Base-by-base conservation (phyloP, 2,329 filamentous ascomycete genomes). In the Aspergillus viridinutans region DNA sequence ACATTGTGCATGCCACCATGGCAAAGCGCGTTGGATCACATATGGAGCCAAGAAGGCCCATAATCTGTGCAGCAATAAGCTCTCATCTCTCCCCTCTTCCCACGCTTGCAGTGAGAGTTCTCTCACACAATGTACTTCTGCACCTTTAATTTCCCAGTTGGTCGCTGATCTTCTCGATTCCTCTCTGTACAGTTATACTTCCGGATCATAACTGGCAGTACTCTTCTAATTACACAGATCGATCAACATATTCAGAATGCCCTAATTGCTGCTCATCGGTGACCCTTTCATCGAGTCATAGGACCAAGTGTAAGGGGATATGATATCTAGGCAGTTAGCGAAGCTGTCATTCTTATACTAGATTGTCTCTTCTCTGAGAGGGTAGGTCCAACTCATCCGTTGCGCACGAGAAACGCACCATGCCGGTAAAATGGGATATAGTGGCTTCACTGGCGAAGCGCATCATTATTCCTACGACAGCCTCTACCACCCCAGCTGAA, bases 391-490 rank as follows among this genome's bases (percentile, higher is more conserved):
- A 35, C 23, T 12, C 28, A 51, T 52, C 49, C 17, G 10, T 50
- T 43, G n/a, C 45, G 32, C n/a, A 45, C 21, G 42, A 10, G 20
- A 23, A 53, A 50, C 25, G 43, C 29, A 54, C 38, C 51, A 61
- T 61, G 61, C n/a, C 45, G 7, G 54, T 40, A 55, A 64, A 62
- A 57, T 59, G 58, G 61, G 58, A 60, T 21, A 55, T 61, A 12
- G 52, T 68, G 9, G 42, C 60, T 55, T 69, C 70, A 43, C 61
- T 79, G 57, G 69, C 64, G 57, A 79, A 77, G 69, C 79, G 84
- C 56, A 79, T 86, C 58, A 78, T 82, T 66, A 81, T 86, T 59
- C 80, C 82, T 5, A 78, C 77, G 64, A 84, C 81, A 64, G 78
- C 73, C 58, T 81, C 78, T 50, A 85, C 79, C 59, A 82, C 83